These are phyloP conservation scores for Geranomyces variabilis DNA, from an alignment of 192 early-diverging fungal species.

Conservation along the genomic window DNA sequence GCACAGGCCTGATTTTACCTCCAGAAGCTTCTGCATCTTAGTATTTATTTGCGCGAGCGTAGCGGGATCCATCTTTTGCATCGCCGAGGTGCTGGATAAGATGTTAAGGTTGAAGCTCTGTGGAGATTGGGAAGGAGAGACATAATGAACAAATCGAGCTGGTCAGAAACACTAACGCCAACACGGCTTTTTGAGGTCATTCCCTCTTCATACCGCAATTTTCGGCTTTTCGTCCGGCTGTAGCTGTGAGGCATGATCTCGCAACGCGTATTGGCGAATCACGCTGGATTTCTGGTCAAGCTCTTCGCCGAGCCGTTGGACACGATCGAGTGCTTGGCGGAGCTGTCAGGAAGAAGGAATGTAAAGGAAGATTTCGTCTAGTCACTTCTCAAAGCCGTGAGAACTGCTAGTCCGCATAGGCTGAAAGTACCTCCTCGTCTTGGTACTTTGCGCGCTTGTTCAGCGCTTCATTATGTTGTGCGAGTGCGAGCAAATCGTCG, in stretches of 20 bases:
- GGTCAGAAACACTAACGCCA: background rate
- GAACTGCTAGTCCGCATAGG: too few relatives aligned
- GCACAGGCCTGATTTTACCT: constrained; percentile 38
- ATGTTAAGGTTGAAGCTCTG: constrained; percentile 51
- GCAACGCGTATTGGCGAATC: constrained; percentile 54
- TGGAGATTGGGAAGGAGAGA: too few relatives aligned
- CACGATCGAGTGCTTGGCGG: constrained; percentile 35
- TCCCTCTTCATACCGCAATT: background rate
- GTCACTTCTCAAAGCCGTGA: too few relatives aligned
- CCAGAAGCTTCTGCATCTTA: constrained; percentile 64
- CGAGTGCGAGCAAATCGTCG: constrained; percentile 43
- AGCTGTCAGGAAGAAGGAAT: constrained; percentile 39
- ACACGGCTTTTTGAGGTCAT: too few relatives aligned
- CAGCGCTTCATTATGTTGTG: constrained; percentile 57
- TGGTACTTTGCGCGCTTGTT: constrained; percentile 44
- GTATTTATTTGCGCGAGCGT: constrained; percentile 56
- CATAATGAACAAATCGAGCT: background rate
- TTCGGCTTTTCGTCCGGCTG: constrained; percentile 53
- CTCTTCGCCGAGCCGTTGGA: constrained; percentile 43
- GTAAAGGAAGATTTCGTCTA: too few relatives aligned
- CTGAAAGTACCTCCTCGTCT: constrained; percentile 58
- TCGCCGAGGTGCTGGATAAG: constrained; percentile 46
- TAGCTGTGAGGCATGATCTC: constrained; percentile 47
- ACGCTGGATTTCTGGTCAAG: constrained; percentile 58
- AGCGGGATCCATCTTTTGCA: constrained; percentile 59